A percentile compares a stretch with the other conserved stretches of the same genome.
phyloP scores from a whole-genome alignment of 2,329 filamentous ascomycete species.

The Monosporascus sp. region DNA sequence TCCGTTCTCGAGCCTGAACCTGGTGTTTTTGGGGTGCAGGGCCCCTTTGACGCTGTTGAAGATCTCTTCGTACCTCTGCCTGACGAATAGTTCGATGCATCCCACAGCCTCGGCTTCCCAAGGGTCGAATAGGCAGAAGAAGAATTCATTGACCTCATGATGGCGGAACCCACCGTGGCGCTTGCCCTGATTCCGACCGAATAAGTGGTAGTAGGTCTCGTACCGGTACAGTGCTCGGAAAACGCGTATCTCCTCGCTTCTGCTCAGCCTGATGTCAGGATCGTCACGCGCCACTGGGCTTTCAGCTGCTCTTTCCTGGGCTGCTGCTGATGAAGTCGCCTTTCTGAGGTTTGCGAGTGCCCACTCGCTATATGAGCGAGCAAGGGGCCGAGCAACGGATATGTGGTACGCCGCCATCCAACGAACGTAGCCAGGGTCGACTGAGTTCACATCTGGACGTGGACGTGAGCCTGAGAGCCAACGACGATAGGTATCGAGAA shows the following conservation, averaged over 20 bases:
- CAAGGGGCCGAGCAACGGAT: constrained; percentile 3
- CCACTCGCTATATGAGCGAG: constrained; percentile 3
- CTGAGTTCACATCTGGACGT: not conserved
- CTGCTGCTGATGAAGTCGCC: too few relatives aligned
- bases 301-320: too few relatives aligned
- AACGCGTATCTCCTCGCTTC: constrained; percentile 12
- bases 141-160: too few relatives aligned
- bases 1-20: too few relatives aligned
- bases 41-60: too few relatives aligned
- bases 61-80: too few relatives aligned
- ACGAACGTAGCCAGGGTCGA: not conserved
- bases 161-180: not conserved
- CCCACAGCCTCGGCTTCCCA: too few relatives aligned
- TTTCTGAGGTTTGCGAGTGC: constrained; percentile 2
- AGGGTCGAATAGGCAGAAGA: too few relatives aligned
- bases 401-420: constrained; percentile 8
- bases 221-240: constrained; percentile 17
- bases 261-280: not conserved
- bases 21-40: too few relatives aligned
- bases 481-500: too few relatives aligned
- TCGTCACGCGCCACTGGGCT: not conserved
- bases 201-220: constrained; percentile 12
- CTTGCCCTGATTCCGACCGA: constrained; percentile 4
- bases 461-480: not conserved
- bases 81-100: too few relatives aligned